Evolutionary conservation across 352 stramenopile species (phyloP).

Genomic region (Pythium myriotylum): DNA sequence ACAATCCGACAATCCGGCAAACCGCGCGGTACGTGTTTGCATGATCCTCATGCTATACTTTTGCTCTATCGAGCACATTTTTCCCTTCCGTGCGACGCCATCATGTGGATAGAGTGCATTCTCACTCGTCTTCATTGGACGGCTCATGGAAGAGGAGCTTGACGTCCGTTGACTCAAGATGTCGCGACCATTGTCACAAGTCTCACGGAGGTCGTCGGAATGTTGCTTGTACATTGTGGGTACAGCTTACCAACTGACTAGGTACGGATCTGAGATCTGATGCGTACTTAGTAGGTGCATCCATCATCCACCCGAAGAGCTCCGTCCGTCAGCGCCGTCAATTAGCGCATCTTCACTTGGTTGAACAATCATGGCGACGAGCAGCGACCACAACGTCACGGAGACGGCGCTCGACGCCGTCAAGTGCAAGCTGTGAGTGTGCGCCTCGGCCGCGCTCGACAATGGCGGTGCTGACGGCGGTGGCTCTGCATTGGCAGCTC

Average conservation of each 20-base stretch:
- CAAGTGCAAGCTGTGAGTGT: slow-evolving; percentile 75
- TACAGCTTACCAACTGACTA: not conserved
- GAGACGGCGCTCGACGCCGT: slow-evolving; percentile 76
- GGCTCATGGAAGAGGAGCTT: too few relatives aligned
- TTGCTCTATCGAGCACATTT: too few relatives aligned
- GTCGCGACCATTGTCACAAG: too few relatives aligned
- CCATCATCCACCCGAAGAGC: slow-evolving; percentile 13
- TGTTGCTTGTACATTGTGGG: not conserved
- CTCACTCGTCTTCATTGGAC: too few relatives aligned
- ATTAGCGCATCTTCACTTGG: not conserved
- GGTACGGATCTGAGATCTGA: not conserved
- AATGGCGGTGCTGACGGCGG: not conserved
- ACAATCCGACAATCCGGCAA: too few relatives aligned
- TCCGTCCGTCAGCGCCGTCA: not conserved
- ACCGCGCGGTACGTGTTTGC: too few relatives aligned
- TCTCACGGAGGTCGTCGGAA: not conserved
- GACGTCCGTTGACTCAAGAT: too few relatives aligned
- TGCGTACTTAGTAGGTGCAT: slow-evolving; percentile 21
- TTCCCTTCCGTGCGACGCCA: too few relatives aligned
- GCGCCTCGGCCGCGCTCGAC: not conserved
- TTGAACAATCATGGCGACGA: slow-evolving; percentile 23
- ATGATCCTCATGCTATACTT: too few relatives aligned
- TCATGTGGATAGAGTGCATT: too few relatives aligned
- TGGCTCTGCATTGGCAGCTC: slow-evolving; percentile 46
- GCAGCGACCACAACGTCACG: slow-evolving; percentile 79